These are phyloP conservation scores for Penicillium canescens DNA, from an alignment of 495 filamentous ascomycete species.

Conservation along the genomic window DNA sequence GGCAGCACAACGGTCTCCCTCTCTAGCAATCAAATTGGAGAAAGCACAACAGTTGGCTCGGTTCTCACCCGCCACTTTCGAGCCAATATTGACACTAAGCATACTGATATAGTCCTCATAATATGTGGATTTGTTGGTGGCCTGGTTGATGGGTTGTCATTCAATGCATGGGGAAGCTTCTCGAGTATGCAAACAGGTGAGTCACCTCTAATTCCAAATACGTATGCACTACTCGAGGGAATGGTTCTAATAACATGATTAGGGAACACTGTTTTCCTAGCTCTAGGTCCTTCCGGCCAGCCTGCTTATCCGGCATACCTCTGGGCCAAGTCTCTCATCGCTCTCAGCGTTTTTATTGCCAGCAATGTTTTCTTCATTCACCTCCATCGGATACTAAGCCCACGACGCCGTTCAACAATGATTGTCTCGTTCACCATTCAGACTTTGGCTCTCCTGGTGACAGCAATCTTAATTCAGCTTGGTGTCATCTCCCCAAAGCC, in stretches of 20 bases:
- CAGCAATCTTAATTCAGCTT: constrained; percentile 53
- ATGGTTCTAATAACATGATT: background rate
- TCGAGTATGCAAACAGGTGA: constrained; percentile 59
- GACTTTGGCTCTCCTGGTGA: constrained; percentile 49
- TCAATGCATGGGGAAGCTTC: constrained; percentile 55
- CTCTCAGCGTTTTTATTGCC: constrained; percentile 29
- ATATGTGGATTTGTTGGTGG: constrained; percentile 40
- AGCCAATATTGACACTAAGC: constrained; percentile 20
- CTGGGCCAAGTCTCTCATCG: constrained; percentile 45
- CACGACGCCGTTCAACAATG: constrained; percentile 50
- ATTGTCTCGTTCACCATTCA: constrained; percentile 58
- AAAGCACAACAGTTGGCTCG: constrained; percentile 13
- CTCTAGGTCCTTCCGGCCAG: constrained; percentile 37
- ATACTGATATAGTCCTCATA: constrained; percentile 37
- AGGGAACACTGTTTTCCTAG: constrained; percentile 46
- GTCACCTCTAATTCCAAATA: background rate
- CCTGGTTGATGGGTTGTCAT: constrained; percentile 41
- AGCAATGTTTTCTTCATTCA: constrained; percentile 40
- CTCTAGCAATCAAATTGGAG: constrained; percentile 14
- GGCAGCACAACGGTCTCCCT: constrained; percentile 29
- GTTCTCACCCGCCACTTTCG: constrained; percentile 12
- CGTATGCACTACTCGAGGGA: background rate
- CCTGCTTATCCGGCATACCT: constrained; percentile 38
- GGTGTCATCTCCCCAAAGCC: constrained; percentile 36
- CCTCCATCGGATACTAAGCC: constrained; percentile 25